phyloP scores from a whole-genome alignment of 805 yeast species.

The Grigorovia transvaalensis region DNA sequence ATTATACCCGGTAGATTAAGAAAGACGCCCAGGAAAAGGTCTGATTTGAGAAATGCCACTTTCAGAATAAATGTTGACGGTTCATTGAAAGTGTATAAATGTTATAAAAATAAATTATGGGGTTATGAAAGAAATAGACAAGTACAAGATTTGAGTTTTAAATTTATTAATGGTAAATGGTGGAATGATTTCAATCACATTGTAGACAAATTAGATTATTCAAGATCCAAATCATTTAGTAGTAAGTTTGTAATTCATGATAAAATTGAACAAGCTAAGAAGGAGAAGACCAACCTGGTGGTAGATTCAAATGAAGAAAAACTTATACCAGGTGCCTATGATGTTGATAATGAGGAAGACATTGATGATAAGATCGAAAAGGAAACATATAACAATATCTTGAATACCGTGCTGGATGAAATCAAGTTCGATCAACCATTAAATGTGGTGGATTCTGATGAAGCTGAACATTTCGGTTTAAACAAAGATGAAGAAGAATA shows the following conservation, averaged over 20 bases:
- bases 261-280: background rate
- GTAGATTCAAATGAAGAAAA: background rate
- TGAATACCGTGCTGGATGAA: constrained; percentile 37
- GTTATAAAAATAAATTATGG: constrained; percentile 79
- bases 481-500: constrained; percentile 27
- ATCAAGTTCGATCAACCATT: constrained; percentile 46
- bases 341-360: constrained; percentile 29
- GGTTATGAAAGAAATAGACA: constrained; percentile 67
- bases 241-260: background rate
- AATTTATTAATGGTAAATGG: constrained; percentile 63
- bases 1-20: constrained; percentile 54
- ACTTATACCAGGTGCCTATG: constrained; percentile 4
- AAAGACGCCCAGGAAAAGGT: constrained; percentile 38
- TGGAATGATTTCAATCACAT: constrained; percentile 69
- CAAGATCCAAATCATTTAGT: constrained; percentile 15
- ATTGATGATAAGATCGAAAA: constrained; percentile 33
- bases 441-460: constrained; percentile 32
- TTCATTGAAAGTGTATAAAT: constrained; percentile 42
- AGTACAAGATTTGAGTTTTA: constrained; percentile 50
- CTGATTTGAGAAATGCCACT: constrained; percentile 37
- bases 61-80: constrained; percentile 56
- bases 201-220: constrained; percentile 45
- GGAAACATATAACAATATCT: constrained; percentile 35
- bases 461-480: constrained; percentile 29
- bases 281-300: constrained; percentile 1